Evolutionary conservation across 2,329 filamentous ascomycete genomes (phyloP).

Genomic region (Ceratocystis cacaofunesta): DNA sequence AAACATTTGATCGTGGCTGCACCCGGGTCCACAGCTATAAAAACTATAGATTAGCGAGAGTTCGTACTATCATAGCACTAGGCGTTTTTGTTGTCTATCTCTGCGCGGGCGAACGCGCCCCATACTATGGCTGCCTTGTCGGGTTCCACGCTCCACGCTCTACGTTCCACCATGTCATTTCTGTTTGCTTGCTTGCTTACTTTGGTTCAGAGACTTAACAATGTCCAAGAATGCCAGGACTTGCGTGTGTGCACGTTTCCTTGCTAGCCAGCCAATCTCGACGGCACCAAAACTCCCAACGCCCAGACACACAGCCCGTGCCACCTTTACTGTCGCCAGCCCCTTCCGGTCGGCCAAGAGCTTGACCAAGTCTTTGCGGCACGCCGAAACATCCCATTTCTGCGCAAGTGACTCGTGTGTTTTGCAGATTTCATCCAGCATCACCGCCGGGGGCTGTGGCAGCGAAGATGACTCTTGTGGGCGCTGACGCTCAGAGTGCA

Average conservation of each 20-base stretch:
- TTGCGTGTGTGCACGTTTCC: constrained; percentile 35
- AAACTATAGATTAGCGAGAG: no score
- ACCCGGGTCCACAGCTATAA: neutral
- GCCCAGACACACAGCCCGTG: constrained; percentile 37
- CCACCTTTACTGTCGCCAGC: neutral
- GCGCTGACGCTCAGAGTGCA: neutral
- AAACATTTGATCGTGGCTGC: constrained; percentile 29
- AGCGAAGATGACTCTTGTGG: neutral
- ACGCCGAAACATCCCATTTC: neutral
- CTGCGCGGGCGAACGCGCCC: neutral
- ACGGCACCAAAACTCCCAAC: constrained; percentile 38
- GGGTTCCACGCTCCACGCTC: neutral
- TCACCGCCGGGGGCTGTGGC: neutral
- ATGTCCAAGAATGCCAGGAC: constrained; percentile 37
- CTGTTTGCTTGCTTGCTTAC: neutral
- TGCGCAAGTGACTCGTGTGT: neutral
- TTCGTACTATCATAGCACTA: no score
- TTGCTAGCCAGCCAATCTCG: constrained; percentile 32
- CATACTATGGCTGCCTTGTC: neutral
- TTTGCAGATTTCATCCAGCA: constrained; percentile 1
- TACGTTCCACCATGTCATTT: neutral
- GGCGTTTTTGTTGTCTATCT: neutral
- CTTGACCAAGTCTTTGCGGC: neutral
- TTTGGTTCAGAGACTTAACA: constrained; percentile 24
- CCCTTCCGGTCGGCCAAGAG: neutral